Evolutionary conservation across 768 basidiomycete species (phyloP).

Genomic region (Dentipellis sp.): DNA sequence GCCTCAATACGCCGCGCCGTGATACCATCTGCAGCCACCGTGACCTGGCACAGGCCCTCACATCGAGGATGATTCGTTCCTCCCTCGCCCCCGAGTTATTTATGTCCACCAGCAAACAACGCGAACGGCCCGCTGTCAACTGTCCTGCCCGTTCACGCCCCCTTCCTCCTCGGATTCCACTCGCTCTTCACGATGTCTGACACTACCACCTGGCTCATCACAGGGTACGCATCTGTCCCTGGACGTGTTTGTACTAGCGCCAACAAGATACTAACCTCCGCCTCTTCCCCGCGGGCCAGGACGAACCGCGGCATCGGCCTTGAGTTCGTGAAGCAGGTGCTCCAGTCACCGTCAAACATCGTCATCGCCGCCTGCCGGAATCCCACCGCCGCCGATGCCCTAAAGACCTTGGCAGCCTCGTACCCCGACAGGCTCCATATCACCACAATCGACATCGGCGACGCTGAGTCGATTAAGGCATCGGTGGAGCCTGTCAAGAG

Average conservation of each 20-base stretch:
- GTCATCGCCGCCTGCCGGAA: conserved; percentile 25
- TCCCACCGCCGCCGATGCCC: conserved; percentile 15
- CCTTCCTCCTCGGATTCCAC: not conserved
- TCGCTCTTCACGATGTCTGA: conserved; percentile 10
- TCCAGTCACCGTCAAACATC: conserved; percentile 14
- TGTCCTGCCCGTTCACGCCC: no score
- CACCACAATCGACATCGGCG: conserved; percentile 22
- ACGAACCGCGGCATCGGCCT: conserved; percentile 24
- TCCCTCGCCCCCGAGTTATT: no score
- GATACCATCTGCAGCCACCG: no score
- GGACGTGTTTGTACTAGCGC: no score
- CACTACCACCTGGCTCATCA: conserved; percentile 17
- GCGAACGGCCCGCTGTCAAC: no score
- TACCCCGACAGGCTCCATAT: conserved; percentile 25
- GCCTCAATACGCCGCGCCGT: no score
- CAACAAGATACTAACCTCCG: no score
- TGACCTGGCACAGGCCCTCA: no score
- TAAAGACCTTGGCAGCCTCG: conserved; percentile 15
- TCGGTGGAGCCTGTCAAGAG: conserved; percentile 18
- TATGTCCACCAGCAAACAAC: no score
- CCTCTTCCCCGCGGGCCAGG: conserved; percentile 7
- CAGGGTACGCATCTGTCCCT: conserved; percentile 12
- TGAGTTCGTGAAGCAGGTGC: conserved; percentile 18
- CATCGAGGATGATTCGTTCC: no score
- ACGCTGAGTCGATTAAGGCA: conserved; percentile 18